Evolutionary conservation across 371 early-diverging fungal genomes (phyloP), one percentile per base, ranked within the genome.

Genomic region (Rozella allomycis): DNA sequence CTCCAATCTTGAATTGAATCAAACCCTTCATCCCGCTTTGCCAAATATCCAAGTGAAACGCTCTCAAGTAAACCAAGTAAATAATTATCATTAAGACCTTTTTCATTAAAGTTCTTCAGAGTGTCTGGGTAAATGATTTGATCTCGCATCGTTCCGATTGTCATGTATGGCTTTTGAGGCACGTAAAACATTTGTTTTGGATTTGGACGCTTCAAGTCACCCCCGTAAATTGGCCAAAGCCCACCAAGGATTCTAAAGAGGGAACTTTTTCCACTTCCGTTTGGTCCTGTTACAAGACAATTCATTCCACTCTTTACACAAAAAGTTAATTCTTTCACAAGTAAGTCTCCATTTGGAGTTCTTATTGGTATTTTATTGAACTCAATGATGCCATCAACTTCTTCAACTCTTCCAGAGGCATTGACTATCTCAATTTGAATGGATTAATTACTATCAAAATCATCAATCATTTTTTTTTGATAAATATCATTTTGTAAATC

Each of bases 281-380:
- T 34, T 23, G 34, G 25, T 23, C 34, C 34, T 17, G 12, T 34
- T 11, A 34, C 18, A 5, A 38, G 7, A 13, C 20, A n/a, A 22
- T 37, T 12, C 7, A 30, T 64, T 5, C 75, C 75, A 11, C 65
- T 55, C 23, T 52, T 60, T 41, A 77, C 54, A 43, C 69, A 49
- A 35, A 86, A 87, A 20, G 60, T 70, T 20, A 90, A 58, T 30
- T 69, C 67, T 7, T 56, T 55, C 7, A 93, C 72, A 18, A 94
- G 58, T 4, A 88, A 72, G 60, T 90, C 87, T 25, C 79, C 82
- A 18, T 66, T 62, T 29, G 91, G 91, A 6, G 86, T 81, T 4
- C 83, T 70, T 26, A 86, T 75, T 4, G 88, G 87, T 2, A 85
- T 84, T 33, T 75, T 62, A 20, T 71, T 65, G 50, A 86, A 86